phyloP scores from a whole-genome alignment of 768 basidiomycete genomes.

The Kockovaella imperatae region DNA sequence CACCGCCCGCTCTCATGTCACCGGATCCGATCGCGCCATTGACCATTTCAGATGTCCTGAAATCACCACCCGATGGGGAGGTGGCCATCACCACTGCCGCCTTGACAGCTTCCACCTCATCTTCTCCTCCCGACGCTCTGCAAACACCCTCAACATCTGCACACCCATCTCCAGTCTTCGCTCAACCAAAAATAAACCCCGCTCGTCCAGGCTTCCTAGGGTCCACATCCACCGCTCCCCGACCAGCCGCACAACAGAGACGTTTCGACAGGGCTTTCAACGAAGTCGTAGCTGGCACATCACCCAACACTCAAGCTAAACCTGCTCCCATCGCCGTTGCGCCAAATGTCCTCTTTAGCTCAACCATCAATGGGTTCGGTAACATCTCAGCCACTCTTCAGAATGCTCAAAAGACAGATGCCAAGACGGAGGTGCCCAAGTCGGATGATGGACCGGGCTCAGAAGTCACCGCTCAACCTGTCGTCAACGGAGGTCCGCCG shows the following conservation, averaged over 20 bases:
- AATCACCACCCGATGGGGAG: conserved; percentile 22
- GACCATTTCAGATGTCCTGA: conserved; percentile 31
- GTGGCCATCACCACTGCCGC: neutral
- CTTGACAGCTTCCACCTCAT: conserved; percentile 15
- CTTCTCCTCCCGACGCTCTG: conserved; percentile 31
- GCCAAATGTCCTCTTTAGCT: conserved; percentile 33
- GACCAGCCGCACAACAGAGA: conserved; percentile 15
- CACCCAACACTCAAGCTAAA: conserved; percentile 8
- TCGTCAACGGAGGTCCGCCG: neutral
- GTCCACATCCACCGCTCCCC: conserved; percentile 2
- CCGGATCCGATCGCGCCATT: conserved; percentile 15
- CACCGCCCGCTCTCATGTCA: conserved; percentile 16
- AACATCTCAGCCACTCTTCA: conserved; percentile 31
- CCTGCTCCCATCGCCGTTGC: conserved; percentile 29
- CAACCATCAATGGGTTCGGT: conserved; percentile 24
- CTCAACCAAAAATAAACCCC: conserved; percentile 25
- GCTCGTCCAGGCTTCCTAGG: conserved; percentile 21
- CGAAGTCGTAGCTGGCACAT: conserved; percentile 23
- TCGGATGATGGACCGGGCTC: no score
- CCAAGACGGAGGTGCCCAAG: no score
- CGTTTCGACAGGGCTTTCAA: conserved; percentile 39
- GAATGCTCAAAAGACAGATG: conserved; percentile 11
- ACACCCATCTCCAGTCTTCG: conserved; percentile 32
- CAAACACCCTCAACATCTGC: conserved; percentile 31
- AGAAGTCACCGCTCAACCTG: conserved; percentile 6